phyloP scores from a whole-genome alignment of 495 filamentous ascomycete species.

The Podospora pseudoanserina region DNA sequence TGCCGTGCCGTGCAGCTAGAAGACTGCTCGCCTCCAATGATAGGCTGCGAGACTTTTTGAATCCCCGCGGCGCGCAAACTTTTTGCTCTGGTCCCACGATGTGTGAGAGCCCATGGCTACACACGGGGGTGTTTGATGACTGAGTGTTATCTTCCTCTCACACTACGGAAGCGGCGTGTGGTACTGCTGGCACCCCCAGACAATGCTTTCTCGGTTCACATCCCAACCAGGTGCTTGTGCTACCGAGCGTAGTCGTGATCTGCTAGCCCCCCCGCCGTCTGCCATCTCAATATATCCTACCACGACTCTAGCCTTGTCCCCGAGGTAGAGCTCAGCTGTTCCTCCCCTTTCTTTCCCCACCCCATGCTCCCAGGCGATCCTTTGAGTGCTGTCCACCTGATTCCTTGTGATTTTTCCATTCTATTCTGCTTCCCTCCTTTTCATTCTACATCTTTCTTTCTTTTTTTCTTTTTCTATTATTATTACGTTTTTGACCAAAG shows the following conservation, averaged over 20 bases:
- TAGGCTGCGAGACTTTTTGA: conserved; percentile 8
- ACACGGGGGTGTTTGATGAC: background rate
- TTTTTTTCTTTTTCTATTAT: background rate
- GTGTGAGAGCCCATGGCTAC: background rate
- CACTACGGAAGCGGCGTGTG: too few relatives aligned
- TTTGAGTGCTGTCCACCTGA: background rate
- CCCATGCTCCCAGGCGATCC: background rate
- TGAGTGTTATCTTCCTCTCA: too few relatives aligned
- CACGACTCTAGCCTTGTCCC: background rate
- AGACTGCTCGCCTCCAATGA: conserved; percentile 4
- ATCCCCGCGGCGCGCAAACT: too few relatives aligned
- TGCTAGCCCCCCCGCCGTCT: background rate
- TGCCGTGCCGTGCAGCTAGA: conserved; percentile 24
- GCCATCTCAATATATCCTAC: background rate
- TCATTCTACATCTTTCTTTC: background rate
- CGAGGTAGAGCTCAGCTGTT: background rate
- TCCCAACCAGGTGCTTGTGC: too few relatives aligned
- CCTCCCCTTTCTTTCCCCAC: conserved; percentile 2
- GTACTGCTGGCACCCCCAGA: too few relatives aligned
- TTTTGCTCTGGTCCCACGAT: background rate
- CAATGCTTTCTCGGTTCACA: too few relatives aligned
- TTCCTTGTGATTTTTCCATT: conserved; percentile 3
- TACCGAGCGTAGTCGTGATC: background rate
- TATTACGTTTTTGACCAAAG: background rate
- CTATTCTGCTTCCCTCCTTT: background rate